phyloP scores from a whole-genome alignment of 31 red algal species.

The Bonnemaisonia californica region DNA sequence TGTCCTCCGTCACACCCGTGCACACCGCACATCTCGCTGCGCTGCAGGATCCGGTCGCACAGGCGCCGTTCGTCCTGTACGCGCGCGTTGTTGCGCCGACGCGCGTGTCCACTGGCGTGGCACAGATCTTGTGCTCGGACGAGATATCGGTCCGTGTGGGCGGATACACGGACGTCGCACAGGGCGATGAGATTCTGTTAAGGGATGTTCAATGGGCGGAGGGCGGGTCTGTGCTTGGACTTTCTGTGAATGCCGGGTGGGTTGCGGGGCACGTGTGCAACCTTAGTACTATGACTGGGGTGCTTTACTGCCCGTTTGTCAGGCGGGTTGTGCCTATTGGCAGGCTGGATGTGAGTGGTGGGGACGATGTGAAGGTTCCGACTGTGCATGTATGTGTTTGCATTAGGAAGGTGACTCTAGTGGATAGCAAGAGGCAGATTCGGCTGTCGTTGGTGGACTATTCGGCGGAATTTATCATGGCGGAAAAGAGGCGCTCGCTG shows the following conservation, averaged over 20 bases:
- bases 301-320: neutral
- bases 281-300: neutral
- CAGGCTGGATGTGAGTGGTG: neutral
- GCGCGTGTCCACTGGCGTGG: neutral
- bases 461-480: too few species aligned
- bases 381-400: neutral
- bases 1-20: neutral
- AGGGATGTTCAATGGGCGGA: neutral
- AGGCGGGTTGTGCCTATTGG: neutral
- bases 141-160: neutral
- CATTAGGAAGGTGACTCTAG: neutral
- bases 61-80: neutral
- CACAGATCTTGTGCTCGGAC: neutral
- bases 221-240: neutral
- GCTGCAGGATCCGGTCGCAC: neutral
- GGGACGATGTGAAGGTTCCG: neutral
- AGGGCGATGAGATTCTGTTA: neutral
- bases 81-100: neutral
- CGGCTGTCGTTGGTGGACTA: too few species aligned
- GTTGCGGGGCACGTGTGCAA: neutral
- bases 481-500: too few species aligned
- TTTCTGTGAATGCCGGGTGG: neutral
- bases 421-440: neutral
- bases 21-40: neutral
- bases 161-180: neutral